Evolutionary conservation across 129 eudicot genomes (phyloP).

Genomic region (Centrapalus pauciflorus): DNA sequence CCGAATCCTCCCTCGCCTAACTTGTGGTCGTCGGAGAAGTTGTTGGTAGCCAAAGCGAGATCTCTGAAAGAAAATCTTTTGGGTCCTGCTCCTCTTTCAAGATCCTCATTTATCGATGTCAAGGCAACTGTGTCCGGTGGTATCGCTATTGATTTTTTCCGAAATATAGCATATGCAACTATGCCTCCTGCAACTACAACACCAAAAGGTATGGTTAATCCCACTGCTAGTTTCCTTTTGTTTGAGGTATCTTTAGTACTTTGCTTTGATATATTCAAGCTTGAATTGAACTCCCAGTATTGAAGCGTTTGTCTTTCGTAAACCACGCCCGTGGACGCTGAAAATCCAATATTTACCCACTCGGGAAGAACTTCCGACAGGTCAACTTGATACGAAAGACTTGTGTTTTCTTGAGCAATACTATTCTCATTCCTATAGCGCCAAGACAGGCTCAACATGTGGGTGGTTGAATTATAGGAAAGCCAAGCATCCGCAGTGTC

Average conservation of each 20-base stretch:
- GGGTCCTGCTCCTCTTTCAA: constrained; percentile 22
- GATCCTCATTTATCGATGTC: constrained; percentile 20
- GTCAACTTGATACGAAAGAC: constrained; percentile 5
- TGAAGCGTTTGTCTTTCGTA: neutral
- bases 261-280: neutral
- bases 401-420: neutral
- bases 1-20: too few species aligned
- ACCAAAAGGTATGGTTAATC: neutral
- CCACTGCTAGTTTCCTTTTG: neutral
- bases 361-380: constrained; percentile 5
- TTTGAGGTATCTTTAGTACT: neutral
- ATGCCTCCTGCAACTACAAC: neutral
- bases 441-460: constrained; percentile 11
- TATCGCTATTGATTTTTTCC: neutral
- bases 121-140: neutral
- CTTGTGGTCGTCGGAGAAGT: neutral
- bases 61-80: neutral
- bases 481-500: constrained; percentile 11
- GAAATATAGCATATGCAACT: neutral
- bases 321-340: constrained; percentile 21
- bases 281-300: constrained; percentile 24
- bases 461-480: neutral
- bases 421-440: neutral
- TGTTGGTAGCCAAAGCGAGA: neutral
- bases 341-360: constrained; percentile 22